phyloP scores from a whole-genome alignment of 2,329 filamentous ascomycete species.

The Chaetomiaceae sp. region DNA sequence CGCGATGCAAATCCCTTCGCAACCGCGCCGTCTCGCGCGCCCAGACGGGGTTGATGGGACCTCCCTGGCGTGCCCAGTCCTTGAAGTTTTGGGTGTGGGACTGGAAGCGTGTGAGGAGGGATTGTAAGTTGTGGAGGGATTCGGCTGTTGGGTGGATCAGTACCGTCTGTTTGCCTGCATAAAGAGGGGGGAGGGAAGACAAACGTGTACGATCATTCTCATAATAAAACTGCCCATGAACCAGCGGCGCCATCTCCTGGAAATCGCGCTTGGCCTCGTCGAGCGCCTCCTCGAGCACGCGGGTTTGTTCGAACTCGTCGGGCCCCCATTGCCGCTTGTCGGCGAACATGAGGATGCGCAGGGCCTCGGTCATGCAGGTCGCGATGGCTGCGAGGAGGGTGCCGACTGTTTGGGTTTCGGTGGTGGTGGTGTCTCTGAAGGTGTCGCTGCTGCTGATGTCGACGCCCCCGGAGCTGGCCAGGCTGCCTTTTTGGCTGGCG shows the following conservation, averaged over 20 bases:
- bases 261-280: conserved; percentile 59
- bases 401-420: conserved; percentile 45
- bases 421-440: neutral
- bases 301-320: conserved; percentile 57
- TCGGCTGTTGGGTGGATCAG: no score
- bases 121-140: conserved; percentile 48
- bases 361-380: conserved; percentile 47
- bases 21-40: conserved; percentile 48
- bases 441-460: conserved; percentile 2
- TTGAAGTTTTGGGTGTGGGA: conserved; percentile 47
- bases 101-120: conserved; percentile 42
- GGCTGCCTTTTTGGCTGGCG: conserved; percentile 17
- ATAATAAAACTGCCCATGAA: conserved; percentile 55
- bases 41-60: conserved; percentile 54
- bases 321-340: conserved; percentile 56
- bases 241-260: conserved; percentile 51
- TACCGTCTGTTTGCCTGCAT: no score
- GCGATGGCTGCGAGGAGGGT: conserved; percentile 56
- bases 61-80: conserved; percentile 52
- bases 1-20: conserved; percentile 49
- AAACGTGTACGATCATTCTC: conserved; percentile 52
- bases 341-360: conserved; percentile 52
- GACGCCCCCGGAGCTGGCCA: neutral
- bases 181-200: conserved; percentile 25
- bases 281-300: conserved; percentile 50